Evolutionary conservation across 495 filamentous ascomycete species (phyloP).

Genomic region (Chaetomidium leptoderma): DNA sequence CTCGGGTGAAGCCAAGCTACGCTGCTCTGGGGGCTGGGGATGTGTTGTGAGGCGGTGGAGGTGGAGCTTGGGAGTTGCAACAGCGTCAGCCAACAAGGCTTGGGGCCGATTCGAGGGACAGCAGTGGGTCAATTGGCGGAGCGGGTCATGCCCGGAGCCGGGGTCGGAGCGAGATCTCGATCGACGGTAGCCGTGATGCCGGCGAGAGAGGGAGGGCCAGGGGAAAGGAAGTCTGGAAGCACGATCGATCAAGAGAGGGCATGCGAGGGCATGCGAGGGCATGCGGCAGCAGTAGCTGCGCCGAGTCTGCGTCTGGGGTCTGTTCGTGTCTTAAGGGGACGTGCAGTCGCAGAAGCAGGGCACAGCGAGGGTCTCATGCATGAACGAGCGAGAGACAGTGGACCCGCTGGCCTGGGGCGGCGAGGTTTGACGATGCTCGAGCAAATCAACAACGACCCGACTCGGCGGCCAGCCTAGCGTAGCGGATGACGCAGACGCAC

Average conservation of each 20-base stretch:
- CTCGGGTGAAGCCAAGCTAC: constrained; percentile 11
- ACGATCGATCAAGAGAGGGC: constrained; percentile 10
- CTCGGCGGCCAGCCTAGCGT: constrained; percentile 8
- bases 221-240: no score
- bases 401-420: constrained; percentile 10
- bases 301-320: constrained; percentile 15
- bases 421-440: not conserved
- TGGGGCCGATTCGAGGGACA: constrained; percentile 17
- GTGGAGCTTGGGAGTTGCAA: constrained; percentile 16
- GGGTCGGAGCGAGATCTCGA: constrained; percentile 11
- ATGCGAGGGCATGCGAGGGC: no score
- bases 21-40: constrained; percentile 10
- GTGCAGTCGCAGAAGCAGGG: constrained; percentile 22
- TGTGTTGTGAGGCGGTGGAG: not conserved
- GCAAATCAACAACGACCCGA: constrained; percentile 18
- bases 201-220: not conserved
- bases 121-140: constrained; percentile 25
- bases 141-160: constrained; percentile 14
- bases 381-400: constrained; percentile 26
- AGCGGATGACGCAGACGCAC: constrained; percentile 18
- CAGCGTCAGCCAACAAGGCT: constrained; percentile 23
- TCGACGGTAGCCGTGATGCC: not conserved
- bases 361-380: constrained; percentile 31
- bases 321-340: constrained; percentile 26
- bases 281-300: constrained; percentile 13